Percentiles rank a stretch among this genome's conserved stretches.
phyloP scores from a whole-genome alignment of 2,329 filamentous ascomycete species.

The Beauveria sp. region DNA sequence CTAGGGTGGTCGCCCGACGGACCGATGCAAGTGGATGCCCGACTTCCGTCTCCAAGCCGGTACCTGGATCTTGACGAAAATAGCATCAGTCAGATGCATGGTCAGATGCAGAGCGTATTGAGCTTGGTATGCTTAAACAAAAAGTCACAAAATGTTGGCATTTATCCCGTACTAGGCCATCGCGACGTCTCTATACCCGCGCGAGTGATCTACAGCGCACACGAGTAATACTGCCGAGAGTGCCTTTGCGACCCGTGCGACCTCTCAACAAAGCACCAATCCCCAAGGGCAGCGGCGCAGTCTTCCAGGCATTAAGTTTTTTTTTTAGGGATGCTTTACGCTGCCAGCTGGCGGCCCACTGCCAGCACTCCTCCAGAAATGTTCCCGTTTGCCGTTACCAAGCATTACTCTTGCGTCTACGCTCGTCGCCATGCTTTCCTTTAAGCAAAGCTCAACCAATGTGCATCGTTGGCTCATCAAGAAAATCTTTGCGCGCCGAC shows the following conservation, averaged over 20 bases:
- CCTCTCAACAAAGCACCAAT: neutral
- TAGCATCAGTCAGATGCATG: neutral
- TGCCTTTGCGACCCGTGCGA: neutral
- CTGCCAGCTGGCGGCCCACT: neutral
- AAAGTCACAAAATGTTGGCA: neutral
- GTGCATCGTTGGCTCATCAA: neutral
- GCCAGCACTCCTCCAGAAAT: neutral
- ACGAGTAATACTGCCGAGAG: no score
- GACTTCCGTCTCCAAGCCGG: slow-evolving; percentile 6
- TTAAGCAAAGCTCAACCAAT: neutral
- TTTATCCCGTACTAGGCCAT: neutral
- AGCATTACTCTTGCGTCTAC: neutral
- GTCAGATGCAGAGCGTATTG: neutral
- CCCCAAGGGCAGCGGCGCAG: neutral
- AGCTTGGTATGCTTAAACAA: neutral
- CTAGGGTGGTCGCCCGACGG: slow-evolving; percentile 11
- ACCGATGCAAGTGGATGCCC: slow-evolving; percentile 9
- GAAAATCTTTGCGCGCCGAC: neutral
- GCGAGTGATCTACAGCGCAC: no score
- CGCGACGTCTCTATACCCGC: neutral
- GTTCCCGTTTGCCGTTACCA: neutral
- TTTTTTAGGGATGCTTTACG: neutral
- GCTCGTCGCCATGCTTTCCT: neutral
- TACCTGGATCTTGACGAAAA: slow-evolving; percentile 3
- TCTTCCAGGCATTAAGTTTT: neutral